Evolutionary conservation across 106 monocot genomes (phyloP).

Genomic region (Allium cepa): DNA sequence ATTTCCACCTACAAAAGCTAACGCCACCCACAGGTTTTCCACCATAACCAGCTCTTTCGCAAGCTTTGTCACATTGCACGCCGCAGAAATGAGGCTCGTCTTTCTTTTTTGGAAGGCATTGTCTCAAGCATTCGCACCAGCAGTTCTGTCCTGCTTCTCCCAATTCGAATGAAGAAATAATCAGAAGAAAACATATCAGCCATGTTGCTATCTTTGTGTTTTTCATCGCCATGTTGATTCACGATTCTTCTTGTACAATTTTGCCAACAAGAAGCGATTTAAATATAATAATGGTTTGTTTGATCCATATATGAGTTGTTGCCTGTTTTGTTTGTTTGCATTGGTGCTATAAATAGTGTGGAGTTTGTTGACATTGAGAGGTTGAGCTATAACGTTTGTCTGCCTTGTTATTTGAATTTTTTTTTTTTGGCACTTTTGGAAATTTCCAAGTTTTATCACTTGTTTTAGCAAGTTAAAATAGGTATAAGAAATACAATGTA

Average conservation of each 20-base stretch:
- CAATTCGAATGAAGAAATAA: conserved; percentile 1
- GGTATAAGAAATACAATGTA: too few relatives aligned
- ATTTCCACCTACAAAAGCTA: not conserved
- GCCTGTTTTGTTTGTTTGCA: too few relatives aligned
- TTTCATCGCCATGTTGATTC: conserved; percentile 9
- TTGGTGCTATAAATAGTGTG: too few relatives aligned
- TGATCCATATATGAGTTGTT: too few relatives aligned
- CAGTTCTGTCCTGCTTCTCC: conserved; percentile 19
- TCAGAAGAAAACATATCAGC: not conserved
- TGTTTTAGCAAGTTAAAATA: too few relatives aligned
- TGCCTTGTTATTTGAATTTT: too few relatives aligned
- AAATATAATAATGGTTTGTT: not conserved
- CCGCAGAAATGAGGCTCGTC: not conserved
- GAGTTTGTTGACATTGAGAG: too few relatives aligned
- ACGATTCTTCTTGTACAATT: not conserved
- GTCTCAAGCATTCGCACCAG: conserved; percentile 23
- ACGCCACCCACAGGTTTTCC: conserved; percentile 1
- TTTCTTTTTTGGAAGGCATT: not conserved
- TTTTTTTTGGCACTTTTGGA: too few relatives aligned
- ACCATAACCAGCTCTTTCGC: not conserved
- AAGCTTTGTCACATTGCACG: conserved; percentile 3
- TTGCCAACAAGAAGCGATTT: not conserved
- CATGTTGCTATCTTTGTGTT: not conserved
- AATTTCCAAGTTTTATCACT: too few relatives aligned
- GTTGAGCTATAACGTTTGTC: too few relatives aligned